Conservation (phyloP, 352 stramenopile species). For the Peronospora destructor region DNA sequence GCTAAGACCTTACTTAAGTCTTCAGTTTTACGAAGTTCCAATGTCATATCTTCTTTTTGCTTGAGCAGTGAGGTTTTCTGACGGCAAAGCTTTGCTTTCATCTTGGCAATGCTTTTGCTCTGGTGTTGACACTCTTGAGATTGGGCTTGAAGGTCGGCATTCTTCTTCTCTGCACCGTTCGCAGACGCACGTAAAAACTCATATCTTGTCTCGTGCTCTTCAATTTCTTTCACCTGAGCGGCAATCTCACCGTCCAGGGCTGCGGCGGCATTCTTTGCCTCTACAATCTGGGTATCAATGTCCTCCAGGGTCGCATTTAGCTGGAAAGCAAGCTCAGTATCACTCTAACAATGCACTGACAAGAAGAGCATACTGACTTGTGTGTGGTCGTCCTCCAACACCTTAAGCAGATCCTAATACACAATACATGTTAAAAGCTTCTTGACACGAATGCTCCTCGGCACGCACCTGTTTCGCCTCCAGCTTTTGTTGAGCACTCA, state of each 20-base stretch:
- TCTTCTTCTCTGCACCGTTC: slow-evolving; percentile 10
- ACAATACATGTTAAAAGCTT: slow-evolving; percentile 1
- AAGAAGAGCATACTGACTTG: slow-evolving; percentile 21
- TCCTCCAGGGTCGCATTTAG: slow-evolving; percentile 18
- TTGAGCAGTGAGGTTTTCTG: slow-evolving; percentile 19
- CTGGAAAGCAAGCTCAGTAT: slow-evolving; percentile 13
- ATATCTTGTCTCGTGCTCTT: slow-evolving; percentile 18
- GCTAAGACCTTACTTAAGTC: slow-evolving; percentile 19
- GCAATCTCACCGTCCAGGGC: slow-evolving; percentile 16
- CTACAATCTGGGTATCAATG: slow-evolving; percentile 13
- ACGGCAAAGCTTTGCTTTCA: slow-evolving; percentile 21
- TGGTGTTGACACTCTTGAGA: slow-evolving; percentile 16
- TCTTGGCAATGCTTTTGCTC: slow-evolving; percentile 15
- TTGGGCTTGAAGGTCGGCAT: slow-evolving; percentile 11
- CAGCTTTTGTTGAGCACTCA: slow-evolving; percentile 18
- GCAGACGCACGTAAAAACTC: slow-evolving; percentile 10
- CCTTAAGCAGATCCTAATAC: slow-evolving; percentile 17
- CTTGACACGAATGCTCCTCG: neutral
- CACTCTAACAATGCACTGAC: neutral
- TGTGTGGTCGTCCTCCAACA: slow-evolving; percentile 22
- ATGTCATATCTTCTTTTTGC: slow-evolving; percentile 15
- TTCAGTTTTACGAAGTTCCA: slow-evolving; percentile 16
- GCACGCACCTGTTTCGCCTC: slow-evolving; percentile 25
- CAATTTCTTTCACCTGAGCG: slow-evolving; percentile 18
- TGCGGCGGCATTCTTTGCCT: slow-evolving; percentile 8